A percentile compares a stretch with the other conserved stretches of the same genome.
Conservation (phyloP, 1,139 yeast genomes). For the Kodamaea derodonti region DNA sequence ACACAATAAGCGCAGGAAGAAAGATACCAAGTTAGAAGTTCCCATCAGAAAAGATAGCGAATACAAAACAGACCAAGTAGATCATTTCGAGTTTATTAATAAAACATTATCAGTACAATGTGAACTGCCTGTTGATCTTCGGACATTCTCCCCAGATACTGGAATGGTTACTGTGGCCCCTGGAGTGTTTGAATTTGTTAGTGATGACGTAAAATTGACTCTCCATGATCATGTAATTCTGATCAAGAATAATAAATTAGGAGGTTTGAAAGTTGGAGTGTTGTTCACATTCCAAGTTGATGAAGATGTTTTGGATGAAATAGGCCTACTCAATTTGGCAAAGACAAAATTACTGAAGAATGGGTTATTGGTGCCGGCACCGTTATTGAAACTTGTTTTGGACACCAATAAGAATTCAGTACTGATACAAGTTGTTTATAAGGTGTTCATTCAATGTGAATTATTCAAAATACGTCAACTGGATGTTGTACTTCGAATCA, state of each 20-base stretch:
- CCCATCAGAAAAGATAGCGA: neutral
- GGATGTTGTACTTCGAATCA: slow-evolving; percentile 9
- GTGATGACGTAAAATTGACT: slow-evolving; percentile 11
- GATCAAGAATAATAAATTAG: slow-evolving; percentile 10
- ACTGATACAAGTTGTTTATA: slow-evolving; percentile 7
- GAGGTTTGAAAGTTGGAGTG: neutral
- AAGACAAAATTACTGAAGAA: slow-evolving; percentile 10
- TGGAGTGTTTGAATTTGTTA: slow-evolving; percentile 4
- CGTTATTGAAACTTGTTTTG: slow-evolving; percentile 7
- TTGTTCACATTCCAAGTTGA: neutral
- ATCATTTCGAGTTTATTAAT: slow-evolving; percentile 4
- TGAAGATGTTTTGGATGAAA: slow-evolving; percentile 6
- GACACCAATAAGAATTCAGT: slow-evolving; percentile 4
- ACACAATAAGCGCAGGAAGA: slow-evolving; percentile 8
- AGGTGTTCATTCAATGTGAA: slow-evolving; percentile 8
- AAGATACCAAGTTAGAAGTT: neutral
- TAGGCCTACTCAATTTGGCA: slow-evolving; percentile 10
- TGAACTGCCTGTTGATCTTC: slow-evolving; percentile 6
- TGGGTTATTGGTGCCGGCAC: slow-evolving; percentile 7
- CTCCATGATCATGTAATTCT: slow-evolving; percentile 5
- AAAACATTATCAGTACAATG: slow-evolving; percentile 1
- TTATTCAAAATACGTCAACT: slow-evolving; percentile 10
- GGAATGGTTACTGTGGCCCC: neutral
- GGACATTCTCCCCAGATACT: neutral
- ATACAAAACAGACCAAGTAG: too few relatives aligned